A percentile compares a stretch with the other conserved stretches of the same genome.
phyloP scores from a whole-genome alignment of 352 stramenopile genomes.

The Phytophthora nicotianae region DNA sequence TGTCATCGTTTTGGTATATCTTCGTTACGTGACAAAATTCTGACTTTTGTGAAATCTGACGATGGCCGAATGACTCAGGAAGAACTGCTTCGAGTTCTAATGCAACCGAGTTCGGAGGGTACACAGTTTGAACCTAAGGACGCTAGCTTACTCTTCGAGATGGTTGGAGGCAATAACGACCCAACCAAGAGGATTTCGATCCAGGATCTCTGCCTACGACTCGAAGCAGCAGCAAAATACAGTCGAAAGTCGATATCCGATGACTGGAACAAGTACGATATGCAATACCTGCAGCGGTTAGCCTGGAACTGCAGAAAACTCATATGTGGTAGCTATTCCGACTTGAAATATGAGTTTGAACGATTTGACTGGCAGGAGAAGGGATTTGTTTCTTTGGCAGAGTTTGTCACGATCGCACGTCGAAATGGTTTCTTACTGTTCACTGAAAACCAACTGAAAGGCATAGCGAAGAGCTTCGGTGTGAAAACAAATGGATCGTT shows the following conservation, averaged over 20 bases:
- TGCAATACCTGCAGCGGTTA: constrained; percentile 51
- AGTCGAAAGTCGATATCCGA: constrained; percentile 1
- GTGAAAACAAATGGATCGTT: constrained; percentile 49
- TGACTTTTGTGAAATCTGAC: constrained; percentile 41
- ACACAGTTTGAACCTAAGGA: constrained; percentile 45
- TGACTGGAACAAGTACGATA: constrained; percentile 47
- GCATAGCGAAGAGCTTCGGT: constrained; percentile 61
- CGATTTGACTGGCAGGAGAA: constrained; percentile 68
- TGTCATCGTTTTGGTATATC: constrained; percentile 48
- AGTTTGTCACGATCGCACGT: constrained; percentile 51
- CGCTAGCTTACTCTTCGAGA: constrained; percentile 42
- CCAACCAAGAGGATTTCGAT: constrained; percentile 38
- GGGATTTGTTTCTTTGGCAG: constrained; percentile 47
- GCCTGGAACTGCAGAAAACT: constrained; percentile 60
- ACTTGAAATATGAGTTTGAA: constrained; percentile 59
- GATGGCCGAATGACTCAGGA: constrained; percentile 45
- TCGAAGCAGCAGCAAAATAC: constrained; percentile 40
- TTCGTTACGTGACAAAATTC: constrained; percentile 44
- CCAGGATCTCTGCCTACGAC: constrained; percentile 34
- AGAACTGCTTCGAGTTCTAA: constrained; percentile 50
- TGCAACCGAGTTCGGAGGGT: constrained; percentile 30
- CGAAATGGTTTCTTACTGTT: constrained; percentile 55
- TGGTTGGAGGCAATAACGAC: constrained; percentile 21
- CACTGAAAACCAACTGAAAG: constrained; percentile 41
- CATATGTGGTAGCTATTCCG: constrained; percentile 33